Evolutionary conservation across 1,139 yeast species (phyloP).

Genomic region (Wickerhamomyces sp.): DNA sequence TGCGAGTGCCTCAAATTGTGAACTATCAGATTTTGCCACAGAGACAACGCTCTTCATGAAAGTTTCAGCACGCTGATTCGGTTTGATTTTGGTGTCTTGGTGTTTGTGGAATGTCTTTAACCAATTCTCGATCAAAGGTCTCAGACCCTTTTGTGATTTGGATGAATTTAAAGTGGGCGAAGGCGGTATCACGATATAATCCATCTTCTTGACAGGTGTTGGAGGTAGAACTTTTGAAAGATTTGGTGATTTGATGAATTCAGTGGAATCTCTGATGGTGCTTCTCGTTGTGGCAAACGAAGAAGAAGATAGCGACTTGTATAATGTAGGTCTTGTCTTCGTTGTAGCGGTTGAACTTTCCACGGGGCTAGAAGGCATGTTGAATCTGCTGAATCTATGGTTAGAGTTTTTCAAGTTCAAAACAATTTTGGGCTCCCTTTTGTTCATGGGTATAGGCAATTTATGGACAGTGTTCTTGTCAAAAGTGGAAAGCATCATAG

Average conservation of each 20-base stretch:
- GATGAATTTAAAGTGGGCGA: conserved; percentile 1
- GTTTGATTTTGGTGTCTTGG: conserved; percentile 13
- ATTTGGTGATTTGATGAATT: conserved; percentile 35
- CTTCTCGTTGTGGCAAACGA: conserved; percentile 24
- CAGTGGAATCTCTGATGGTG: conserved; percentile 27
- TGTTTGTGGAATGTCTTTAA: conserved; percentile 17
- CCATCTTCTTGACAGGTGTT: conserved; percentile 65
- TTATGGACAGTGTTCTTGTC: conserved; percentile 17
- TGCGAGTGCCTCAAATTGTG: conserved; percentile 24
- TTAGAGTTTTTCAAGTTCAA: conserved; percentile 22
- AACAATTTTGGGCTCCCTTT: conserved; percentile 15
- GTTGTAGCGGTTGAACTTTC: conserved; percentile 1
- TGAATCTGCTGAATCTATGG: conserved; percentile 11
- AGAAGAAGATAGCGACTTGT: conserved; percentile 18
- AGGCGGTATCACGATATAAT: conserved; percentile 21
- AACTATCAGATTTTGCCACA: conserved; percentile 28
- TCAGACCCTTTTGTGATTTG: conserved; percentile 14
- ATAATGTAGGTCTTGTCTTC: conserved; percentile 9
- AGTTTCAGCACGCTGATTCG: conserved; percentile 25
- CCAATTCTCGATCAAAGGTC: conserved; percentile 21
- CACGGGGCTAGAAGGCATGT: conserved; percentile 28
- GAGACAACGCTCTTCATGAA: conserved; percentile 36
- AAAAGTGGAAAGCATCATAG: conserved; percentile 19
- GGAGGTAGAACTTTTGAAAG: conserved; percentile 48
- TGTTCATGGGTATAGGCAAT: conserved; percentile 19